Base-by-base conservation (phyloP, 805 yeast genomes). In the Metschnikowia noctiluminum region DNA sequence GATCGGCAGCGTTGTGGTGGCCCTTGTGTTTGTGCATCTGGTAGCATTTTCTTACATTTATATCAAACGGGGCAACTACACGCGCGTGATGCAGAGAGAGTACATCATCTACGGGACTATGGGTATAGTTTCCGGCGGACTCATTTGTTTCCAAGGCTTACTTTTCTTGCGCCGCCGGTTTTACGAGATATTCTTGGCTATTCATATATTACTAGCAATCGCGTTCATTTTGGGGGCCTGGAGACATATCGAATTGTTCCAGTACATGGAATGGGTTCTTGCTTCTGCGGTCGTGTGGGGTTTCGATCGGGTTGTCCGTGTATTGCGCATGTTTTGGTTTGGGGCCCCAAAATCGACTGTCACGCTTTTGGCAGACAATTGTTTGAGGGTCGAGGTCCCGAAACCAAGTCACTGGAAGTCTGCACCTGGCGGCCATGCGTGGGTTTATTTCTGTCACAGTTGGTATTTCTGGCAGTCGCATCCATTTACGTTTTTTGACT, bases 381-480 rank as follows among this genome's bases (percentile, higher is more conserved):
- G 71, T 11, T 57, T 70, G 34, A 63, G 65, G 47, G 66, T 71
- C 2, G 49, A 54, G 2, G 62, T 68, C 6, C 70, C 73, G 3
- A 67, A 61, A 31, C 74, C 76, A 15, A 48, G 44, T 6, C 54
- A 59, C 51, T 71, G 74, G 75, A 55, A 57, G 15, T 48, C 69
- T 0, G 50, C 60, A 32, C 73, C 74, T 3, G 75, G 75, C n/a
- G 71, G 73, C 1, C 70, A 70, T 56, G 74, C 68, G 5, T 71
- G 70, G 52, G 53, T 71, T 43, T 67, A 68, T 46, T 69, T 71
- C 49, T 21, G 21, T 21, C 21, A 21, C 21, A 63, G 66, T 12
- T 35, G 57, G 12, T 66, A 63, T 52, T 71, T 70, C 54, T 71
- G 72, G 72, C 75, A 70, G 59, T 66, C 73, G 6, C 76, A 71